Conservation (phyloP, 495 filamentous ascomycete species). For the Podospora bellae-mahoneyi region DNA sequence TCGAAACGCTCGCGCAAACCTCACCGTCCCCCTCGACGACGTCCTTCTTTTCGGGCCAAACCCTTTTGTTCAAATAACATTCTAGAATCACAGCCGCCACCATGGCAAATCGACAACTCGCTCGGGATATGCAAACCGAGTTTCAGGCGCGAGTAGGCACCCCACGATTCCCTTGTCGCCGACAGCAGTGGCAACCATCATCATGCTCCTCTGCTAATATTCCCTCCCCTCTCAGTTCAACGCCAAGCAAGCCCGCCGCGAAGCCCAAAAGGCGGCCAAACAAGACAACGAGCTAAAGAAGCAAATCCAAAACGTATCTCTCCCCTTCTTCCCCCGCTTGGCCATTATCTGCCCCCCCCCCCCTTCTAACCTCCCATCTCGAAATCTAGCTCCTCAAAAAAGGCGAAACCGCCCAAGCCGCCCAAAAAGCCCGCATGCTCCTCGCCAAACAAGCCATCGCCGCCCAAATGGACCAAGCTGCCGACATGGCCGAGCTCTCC, state of each 20-base stretch:
- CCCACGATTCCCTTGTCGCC: conserved; percentile 7
- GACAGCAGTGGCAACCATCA: not conserved
- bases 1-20: not conserved
- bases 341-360: not conserved
- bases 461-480: conserved; percentile 52
- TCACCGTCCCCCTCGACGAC: not conserved
- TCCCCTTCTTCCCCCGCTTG: conserved; percentile 16
- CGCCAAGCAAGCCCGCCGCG: conserved; percentile 75
- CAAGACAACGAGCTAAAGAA: conserved; percentile 78
- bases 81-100: conserved; percentile 17
- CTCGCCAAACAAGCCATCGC: conserved; percentile 53
- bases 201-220: not conserved
- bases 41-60: not conserved
- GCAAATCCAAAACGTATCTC: conserved; percentile 71
- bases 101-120: conserved; percentile 52
- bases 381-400: conserved; percentile 57
- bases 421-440: conserved; percentile 70
- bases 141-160: conserved; percentile 48
- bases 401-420: conserved; percentile 74
- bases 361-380: not conserved
- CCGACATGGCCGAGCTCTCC: conserved; percentile 52
- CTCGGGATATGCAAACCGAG: conserved; percentile 51
- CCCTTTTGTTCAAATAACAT: conserved; percentile 3
- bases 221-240: conserved; percentile 58
- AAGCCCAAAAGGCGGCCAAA: conserved; percentile 76